Conservation (phyloP, 2,329 filamentous ascomycete species). For the Sporothrix phasma region DNA sequence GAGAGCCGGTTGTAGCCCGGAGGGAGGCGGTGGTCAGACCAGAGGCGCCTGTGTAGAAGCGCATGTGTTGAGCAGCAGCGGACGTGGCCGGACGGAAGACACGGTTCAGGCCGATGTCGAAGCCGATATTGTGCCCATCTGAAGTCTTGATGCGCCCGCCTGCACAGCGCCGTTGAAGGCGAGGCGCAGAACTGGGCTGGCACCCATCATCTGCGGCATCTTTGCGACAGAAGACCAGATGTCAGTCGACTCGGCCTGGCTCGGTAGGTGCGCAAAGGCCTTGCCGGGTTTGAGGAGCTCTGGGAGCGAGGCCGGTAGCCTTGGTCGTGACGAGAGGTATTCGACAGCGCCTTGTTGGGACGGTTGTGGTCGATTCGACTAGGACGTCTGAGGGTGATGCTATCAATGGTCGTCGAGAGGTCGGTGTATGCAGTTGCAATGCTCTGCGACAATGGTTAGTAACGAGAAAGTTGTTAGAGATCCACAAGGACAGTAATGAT, state of each 20-base stretch:
- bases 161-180: not conserved
- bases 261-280: constrained; percentile 1
- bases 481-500: not conserved
- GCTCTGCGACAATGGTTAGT: constrained; percentile 16
- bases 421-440: constrained; percentile 36
- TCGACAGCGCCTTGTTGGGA: not conserved
- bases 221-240: constrained; percentile 17
- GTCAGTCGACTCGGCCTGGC: constrained; percentile 17
- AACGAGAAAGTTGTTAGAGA: not conserved
- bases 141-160: not conserved
- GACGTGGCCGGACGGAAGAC: not conserved
- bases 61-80: not conserved
- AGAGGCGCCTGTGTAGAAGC: constrained; percentile 12
- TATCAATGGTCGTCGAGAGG: constrained; percentile 37
- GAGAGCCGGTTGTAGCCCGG: not conserved
- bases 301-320: not conserved
- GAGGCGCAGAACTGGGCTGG: constrained; percentile 10
- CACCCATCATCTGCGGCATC: constrained; percentile 7
- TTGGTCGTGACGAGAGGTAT: not conserved
- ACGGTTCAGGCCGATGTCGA: not conserved
- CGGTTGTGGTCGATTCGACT: not conserved
- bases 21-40: not conserved
- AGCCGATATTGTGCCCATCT: not conserved
- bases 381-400: constrained; percentile 31
- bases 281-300: constrained; percentile 27